Conservation (phyloP, 768 basidiomycete species). For the Russula brevipes region DNA sequence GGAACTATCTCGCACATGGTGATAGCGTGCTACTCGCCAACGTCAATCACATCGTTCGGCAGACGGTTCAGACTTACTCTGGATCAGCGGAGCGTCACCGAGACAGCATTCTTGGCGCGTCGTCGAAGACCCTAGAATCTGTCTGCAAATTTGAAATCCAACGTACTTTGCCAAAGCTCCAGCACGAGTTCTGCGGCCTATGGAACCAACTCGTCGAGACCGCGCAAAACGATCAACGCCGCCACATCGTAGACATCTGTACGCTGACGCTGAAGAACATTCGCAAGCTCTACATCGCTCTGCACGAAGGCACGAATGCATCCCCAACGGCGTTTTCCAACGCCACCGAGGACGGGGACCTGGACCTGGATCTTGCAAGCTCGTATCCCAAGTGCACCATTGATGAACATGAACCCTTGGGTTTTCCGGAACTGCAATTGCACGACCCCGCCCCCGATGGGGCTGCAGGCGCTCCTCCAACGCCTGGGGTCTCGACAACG, state of each 20-base stretch:
- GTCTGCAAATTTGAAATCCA: not conserved
- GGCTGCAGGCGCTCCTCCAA: not conserved
- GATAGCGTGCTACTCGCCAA: not conserved
- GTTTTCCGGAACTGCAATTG: not conserved
- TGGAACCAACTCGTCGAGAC: conserved; percentile 5
- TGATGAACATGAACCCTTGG: not conserved
- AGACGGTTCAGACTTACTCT: not conserved
- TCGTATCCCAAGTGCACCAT: not conserved
- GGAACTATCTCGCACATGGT: not conserved
- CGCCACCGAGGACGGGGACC: not conserved
- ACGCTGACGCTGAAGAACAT: not conserved
- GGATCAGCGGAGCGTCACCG: not conserved
- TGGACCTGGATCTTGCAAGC: not conserved
- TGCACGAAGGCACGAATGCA: not conserved
- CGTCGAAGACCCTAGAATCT: not conserved
- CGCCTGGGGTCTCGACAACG: not conserved
- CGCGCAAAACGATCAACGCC: not conserved
- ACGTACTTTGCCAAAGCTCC: not conserved
- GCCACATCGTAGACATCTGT: not conserved
- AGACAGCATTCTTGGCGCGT: not conserved
- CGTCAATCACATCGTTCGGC: not conserved
- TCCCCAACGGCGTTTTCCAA: not conserved
- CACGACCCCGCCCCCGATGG: not conserved
- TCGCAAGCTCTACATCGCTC: not conserved
- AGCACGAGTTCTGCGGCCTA: conserved; percentile 5